These are phyloP conservation scores for Magnolia officinalis DNA, from an alignment of 164 flowering plant species.

Conservation along the genomic window DNA sequence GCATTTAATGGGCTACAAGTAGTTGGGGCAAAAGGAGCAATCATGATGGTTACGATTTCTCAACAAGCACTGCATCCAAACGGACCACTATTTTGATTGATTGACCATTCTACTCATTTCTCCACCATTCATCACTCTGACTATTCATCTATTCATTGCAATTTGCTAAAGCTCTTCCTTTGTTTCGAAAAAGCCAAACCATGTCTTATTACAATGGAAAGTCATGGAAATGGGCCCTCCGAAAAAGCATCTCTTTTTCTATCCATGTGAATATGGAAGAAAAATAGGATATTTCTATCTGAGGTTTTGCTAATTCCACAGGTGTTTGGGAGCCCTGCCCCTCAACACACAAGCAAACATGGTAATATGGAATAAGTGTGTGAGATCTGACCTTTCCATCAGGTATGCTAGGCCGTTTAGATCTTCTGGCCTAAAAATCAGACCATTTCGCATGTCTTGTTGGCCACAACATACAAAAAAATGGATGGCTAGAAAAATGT, in stretches of 20 bases:
- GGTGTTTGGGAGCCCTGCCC: not conserved
- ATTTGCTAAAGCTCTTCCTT: not conserved
- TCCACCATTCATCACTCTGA: conserved; percentile 8
- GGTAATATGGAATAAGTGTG: too few species aligned
- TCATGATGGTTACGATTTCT: not conserved
- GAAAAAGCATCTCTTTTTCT: not conserved
- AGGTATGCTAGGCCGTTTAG: not conserved
- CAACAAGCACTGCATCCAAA: not conserved
- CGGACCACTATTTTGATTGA: not conserved
- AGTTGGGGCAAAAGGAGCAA: not conserved
- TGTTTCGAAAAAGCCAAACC: conserved; percentile 32
- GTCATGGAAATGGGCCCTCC: conserved; percentile 14
- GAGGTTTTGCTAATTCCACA: not conserved
- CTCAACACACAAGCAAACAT: too few species aligned
- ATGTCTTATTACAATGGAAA: conserved; percentile 25
- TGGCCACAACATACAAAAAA: not conserved
- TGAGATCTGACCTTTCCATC: not conserved
- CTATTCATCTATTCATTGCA: not conserved
- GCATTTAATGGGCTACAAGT: conserved; percentile 21
- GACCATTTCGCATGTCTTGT: too few species aligned
- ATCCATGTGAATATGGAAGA: conserved; percentile 5
- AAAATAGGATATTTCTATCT: not conserved
- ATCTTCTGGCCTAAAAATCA: not conserved
- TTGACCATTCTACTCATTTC: not conserved
- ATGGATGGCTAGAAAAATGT: not conserved